Conservation (phyloP, 2,329 filamentous ascomycete genomes). For the Sporothrix dimorphospora region DNA sequence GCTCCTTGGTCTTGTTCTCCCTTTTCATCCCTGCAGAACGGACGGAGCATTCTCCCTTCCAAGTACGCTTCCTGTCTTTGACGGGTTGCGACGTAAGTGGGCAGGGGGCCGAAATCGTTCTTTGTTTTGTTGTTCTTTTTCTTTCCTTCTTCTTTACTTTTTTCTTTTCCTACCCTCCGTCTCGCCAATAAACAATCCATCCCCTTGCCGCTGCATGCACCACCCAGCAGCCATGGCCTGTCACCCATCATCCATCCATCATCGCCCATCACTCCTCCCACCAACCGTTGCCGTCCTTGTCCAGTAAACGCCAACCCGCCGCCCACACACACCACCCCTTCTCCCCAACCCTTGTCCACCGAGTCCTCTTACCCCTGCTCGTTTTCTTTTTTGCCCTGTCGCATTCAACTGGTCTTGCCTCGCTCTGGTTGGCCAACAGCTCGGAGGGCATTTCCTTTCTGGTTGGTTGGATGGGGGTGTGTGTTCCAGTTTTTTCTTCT, state of each 20-base stretch:
- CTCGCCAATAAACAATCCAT: slow-evolving; percentile 21
- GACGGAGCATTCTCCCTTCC: neutral
- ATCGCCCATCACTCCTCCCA: slow-evolving; percentile 10
- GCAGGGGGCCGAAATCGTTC: neutral
- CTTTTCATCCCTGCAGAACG: slow-evolving; percentile 1
- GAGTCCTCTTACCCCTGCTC: neutral
- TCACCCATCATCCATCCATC: slow-evolving; percentile 3
- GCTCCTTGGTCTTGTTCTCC: neutral
- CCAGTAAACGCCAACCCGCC: neutral
- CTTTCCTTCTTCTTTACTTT: neutral
- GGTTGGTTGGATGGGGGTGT: slow-evolving; percentile 14
- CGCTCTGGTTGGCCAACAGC: slow-evolving; percentile 17
- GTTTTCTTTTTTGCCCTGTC: slow-evolving; percentile 12
- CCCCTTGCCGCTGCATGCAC: slow-evolving; percentile 14
- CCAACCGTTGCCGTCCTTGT: neutral
- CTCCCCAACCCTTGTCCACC: neutral
- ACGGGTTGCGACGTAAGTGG: slow-evolving; percentile 12
- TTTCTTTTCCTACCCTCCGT: neutral
- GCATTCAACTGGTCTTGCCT: neutral
- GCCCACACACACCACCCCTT: neutral
- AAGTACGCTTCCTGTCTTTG: neutral
- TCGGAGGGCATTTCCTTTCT: slow-evolving; percentile 25
- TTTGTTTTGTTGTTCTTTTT: neutral
- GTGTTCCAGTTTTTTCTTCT: neutral
- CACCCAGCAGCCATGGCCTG: neutral